Percentiles rank a stretch among this genome's conserved stretches.
These are phyloP conservation scores for Ramularia collo-cygni DNA, from an alignment of 2,329 filamentous ascomycete species.

Conservation along the genomic window DNA sequence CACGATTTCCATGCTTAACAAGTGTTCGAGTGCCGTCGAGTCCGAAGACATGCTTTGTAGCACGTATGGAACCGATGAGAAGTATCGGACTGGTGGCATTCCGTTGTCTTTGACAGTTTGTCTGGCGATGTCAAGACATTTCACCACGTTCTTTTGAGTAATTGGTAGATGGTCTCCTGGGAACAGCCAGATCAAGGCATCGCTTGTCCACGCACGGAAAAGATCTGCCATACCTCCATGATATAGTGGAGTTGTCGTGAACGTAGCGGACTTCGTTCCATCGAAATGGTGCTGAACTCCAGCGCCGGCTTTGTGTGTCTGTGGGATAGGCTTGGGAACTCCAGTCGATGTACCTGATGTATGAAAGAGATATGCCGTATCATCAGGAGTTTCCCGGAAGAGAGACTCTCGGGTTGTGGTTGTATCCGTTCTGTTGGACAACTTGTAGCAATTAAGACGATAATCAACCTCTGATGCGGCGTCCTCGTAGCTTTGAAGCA, in stretches of 20 bases:
- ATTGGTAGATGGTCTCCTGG: slow-evolving; percentile 51
- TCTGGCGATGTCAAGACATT: slow-evolving; percentile 39
- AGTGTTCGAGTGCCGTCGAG: slow-evolving; percentile 34
- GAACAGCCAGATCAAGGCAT: slow-evolving; percentile 56
- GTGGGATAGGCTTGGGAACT: slow-evolving; percentile 55
- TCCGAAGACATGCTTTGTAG: slow-evolving; percentile 48
- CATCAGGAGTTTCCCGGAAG: slow-evolving; percentile 11
- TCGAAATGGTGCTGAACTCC: slow-evolving; percentile 48
- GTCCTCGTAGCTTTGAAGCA: slow-evolving; percentile 25
- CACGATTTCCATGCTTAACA: slow-evolving; percentile 52
- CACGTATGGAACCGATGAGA: slow-evolving; percentile 56
- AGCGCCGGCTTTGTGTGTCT: slow-evolving; percentile 50
- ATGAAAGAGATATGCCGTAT: slow-evolving; percentile 54
- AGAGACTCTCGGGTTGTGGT: not conserved
- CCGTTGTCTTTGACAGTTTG: slow-evolving; percentile 8
- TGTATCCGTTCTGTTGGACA: not conserved
- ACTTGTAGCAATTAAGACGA: not conserved
- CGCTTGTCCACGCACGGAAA: slow-evolving; percentile 55
- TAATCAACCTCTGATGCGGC: slow-evolving; percentile 17
- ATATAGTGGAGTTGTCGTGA: slow-evolving; percentile 60
- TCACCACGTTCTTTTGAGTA: slow-evolving; percentile 48
- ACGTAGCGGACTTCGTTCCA: slow-evolving; percentile 42
- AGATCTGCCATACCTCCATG: slow-evolving; percentile 59
- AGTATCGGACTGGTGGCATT: slow-evolving; percentile 45
- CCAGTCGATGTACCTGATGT: slow-evolving; percentile 61